Evolutionary conservation across 2,329 filamentous ascomycete genomes (phyloP), one percentile per base, ranked within the genome.

Genomic region (Trichoderma sp.): DNA sequence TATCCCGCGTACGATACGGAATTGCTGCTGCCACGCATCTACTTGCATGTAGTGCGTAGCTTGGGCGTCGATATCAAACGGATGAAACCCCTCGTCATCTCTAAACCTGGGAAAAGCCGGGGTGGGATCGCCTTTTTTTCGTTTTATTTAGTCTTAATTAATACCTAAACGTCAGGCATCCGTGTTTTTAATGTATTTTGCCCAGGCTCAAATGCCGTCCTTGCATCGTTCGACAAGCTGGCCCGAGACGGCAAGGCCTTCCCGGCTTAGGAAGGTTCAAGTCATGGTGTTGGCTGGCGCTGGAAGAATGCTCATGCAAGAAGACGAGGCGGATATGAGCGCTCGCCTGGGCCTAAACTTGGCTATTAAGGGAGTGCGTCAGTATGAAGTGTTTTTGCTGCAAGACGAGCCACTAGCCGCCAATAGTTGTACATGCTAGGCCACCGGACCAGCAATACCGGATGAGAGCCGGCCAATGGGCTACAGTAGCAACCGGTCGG

Each of bases 331-430:
- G 33, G 49, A 64, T 24, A 53, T 31, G 43, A 47, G 60, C n/a
- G 11, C 47, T 24, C 24, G 47, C 24, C 19, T 27, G 55, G 58
- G 64, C 31, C 33, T 58, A 43, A 37, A 27, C 63, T 49, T n/a
- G 52, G 57, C 10, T 19, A 10, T 29, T 29, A 53, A 52, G 55
- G 10, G 40, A 49, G 29, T 67, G 64, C 64, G 64, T 52, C 64
- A 67, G 64, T 49, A 59, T 59, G 40, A 59, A 67, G 64, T 49
- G 6, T 37, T 59, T 35, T 11, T 49, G n/a, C 53, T 59, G 40
- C 40, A 47, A 31, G 27, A 21, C 53, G 29, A 67, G 40, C 21
- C 55, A 40, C 64, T 67, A 49, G 53, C 53, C 53, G 53, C 49
- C 35, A 37, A 53, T 53, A 29, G 47, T 49, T 49, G 47, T 49